A percentile compares a stretch with the other conserved stretches of the same genome.
Conservation (phyloP, 768 basidiomycete species). For the Dacryopinax spathularia region DNA sequence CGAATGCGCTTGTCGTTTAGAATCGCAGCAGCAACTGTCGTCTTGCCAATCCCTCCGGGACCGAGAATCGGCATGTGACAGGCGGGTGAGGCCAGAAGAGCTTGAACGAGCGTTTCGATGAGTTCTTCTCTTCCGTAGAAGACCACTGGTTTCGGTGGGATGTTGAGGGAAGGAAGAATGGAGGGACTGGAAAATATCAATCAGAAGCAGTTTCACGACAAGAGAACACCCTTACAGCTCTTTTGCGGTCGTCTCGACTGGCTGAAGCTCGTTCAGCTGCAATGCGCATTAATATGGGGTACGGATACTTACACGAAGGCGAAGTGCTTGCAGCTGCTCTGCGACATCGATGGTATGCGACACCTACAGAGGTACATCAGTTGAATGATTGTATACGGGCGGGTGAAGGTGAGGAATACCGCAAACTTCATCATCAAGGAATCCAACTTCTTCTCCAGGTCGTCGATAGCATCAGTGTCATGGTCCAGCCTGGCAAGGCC, state of each 20-base stretch:
- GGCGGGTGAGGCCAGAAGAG: not conserved
- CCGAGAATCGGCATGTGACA: constrained; percentile 16
- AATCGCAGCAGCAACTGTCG: constrained; percentile 26
- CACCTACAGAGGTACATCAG: too few relatives aligned
- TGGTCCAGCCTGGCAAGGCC: too few relatives aligned
- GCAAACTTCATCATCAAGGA: too few relatives aligned
- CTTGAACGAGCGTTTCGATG: constrained; percentile 8
- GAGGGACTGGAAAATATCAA: not conserved
- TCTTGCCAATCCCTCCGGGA: constrained; percentile 30
- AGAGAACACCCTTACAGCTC: not conserved
- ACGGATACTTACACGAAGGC: too few relatives aligned
- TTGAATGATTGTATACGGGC: too few relatives aligned
- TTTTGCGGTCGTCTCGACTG: not conserved
- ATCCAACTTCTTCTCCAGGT: too few relatives aligned
- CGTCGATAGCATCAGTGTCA: too few relatives aligned
- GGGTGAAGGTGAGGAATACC: too few relatives aligned
- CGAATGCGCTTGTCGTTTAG: constrained; percentile 18
- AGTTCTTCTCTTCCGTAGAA: constrained; percentile 13
- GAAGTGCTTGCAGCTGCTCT: too few relatives aligned
- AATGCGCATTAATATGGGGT: too few relatives aligned
- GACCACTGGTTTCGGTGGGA: constrained; percentile 9
- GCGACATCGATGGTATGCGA: too few relatives aligned
- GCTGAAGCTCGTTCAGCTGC: too few relatives aligned
- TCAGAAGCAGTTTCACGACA: not conserved
- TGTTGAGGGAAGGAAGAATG: constrained; percentile 20